phyloP scores from a whole-genome alignment of 1,284 basidiomycete genomes.

The Boletus semigastroideus region DNA sequence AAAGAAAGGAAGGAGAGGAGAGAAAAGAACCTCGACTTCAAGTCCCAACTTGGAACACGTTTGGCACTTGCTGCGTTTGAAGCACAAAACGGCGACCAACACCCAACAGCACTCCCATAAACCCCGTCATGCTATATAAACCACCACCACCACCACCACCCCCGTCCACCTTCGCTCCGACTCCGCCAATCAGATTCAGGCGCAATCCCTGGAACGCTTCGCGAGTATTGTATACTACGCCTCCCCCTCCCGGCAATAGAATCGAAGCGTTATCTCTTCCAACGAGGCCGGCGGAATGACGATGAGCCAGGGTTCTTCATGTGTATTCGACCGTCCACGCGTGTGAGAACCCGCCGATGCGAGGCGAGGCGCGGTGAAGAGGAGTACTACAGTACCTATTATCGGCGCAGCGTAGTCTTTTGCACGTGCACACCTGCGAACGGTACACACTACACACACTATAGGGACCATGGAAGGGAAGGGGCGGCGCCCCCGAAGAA shows the following conservation, averaged over 20 bases:
- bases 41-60: background rate
- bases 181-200: conserved; percentile 18
- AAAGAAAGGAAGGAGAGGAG: background rate
- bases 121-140: conserved; percentile 20
- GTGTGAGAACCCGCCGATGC: conserved; percentile 1
- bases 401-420: background rate
- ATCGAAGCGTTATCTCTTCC: conserved; percentile 16
- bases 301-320: background rate
- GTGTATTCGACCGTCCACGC: background rate
- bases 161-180: conserved; percentile 25
- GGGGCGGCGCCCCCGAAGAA: background rate
- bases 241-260: background rate
- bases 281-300: conserved; percentile 4
- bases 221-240: conserved; percentile 2
- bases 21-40: background rate
- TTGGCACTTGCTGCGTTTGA: no score
- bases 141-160: background rate
- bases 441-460: background rate
- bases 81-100: background rate
- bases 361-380: background rate
- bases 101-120: background rate
- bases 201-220: conserved; percentile 12
- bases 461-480: no score
- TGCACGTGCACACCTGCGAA: background rate
- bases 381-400: background rate